Conservation (phyloP, 768 basidiomycete species). For the Podaxis mareebaensis region DNA sequence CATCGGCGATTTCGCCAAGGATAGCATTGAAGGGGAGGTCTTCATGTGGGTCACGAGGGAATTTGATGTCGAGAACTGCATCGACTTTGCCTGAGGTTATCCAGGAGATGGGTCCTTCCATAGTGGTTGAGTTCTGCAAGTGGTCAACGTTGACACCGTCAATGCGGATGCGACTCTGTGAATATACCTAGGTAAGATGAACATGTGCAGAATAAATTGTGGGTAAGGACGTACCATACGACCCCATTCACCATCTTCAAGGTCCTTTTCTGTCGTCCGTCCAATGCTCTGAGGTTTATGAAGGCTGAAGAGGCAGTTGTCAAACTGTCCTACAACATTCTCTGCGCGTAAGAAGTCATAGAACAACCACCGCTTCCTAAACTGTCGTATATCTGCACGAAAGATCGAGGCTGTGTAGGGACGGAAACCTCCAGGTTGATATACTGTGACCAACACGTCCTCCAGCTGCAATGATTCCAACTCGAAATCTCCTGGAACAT, state of each 20-base stretch:
- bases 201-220: background rate
- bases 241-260: constrained; percentile 81
- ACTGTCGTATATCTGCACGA: constrained; percentile 79
- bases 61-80: constrained; percentile 96
- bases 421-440: constrained; percentile 91
- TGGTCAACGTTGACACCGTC: constrained; percentile 98
- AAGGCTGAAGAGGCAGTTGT: constrained; percentile 95
- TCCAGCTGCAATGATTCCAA: constrained; percentile 88
- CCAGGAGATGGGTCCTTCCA: constrained; percentile 93
- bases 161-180: constrained; percentile 90
- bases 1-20: constrained; percentile 88
- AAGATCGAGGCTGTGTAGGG: constrained; percentile 94
- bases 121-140: constrained; percentile 78
- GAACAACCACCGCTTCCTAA: constrained; percentile 94
- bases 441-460: constrained; percentile 91
- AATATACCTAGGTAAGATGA: constrained; percentile 9
- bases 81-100: constrained; percentile 96
- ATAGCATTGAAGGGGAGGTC: constrained; percentile 75
- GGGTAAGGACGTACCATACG: constrained; percentile 68
- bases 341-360: constrained; percentile 95
- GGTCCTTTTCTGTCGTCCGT: constrained; percentile 81
- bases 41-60: constrained; percentile 78
- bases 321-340: constrained; percentile 95
- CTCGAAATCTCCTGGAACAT: constrained; percentile 85
- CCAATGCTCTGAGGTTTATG: constrained; percentile 97